These are phyloP conservation scores for Talaromyces sp. DNA, from an alignment of 2,329 filamentous ascomycete genomes.

Conservation along the genomic window DNA sequence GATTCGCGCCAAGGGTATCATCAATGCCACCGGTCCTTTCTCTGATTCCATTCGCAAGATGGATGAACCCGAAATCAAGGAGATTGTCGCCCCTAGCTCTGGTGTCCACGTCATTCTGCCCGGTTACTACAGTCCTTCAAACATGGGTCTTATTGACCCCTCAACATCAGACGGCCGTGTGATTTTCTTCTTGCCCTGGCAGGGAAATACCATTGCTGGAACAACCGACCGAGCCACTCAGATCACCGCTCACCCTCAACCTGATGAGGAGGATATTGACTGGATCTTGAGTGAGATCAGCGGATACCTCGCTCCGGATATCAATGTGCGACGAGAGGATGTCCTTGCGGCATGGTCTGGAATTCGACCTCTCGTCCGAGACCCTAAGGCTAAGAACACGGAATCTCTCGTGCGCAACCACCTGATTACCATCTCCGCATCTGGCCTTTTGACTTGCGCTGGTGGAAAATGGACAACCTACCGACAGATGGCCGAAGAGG, in stretches of 20 bases:
- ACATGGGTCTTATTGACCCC: conserved; percentile 86
- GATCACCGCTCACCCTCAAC: conserved; percentile 69
- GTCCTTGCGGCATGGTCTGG: conserved; percentile 89
- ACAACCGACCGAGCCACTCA: conserved; percentile 76
- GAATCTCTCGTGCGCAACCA: conserved; percentile 86
- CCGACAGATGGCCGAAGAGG: conserved; percentile 87
- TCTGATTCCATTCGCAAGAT: conserved; percentile 81
- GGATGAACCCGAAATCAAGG: conserved; percentile 67
- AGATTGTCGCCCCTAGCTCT: conserved; percentile 80
- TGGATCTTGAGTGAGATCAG: conserved; percentile 84
- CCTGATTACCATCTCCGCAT: conserved; percentile 72
- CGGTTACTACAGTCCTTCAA: conserved; percentile 77
- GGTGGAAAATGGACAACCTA: conserved; percentile 94
- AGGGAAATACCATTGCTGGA: conserved; percentile 86
- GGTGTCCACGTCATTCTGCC: conserved; percentile 84
- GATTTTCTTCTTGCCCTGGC: conserved; percentile 91
- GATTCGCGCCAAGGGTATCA: conserved; percentile 73
- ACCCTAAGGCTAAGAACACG: conserved; percentile 79
- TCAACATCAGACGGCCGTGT: conserved; percentile 83
- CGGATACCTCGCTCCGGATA: conserved; percentile 76
- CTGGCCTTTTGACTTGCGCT: conserved; percentile 77
- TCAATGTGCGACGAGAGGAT: conserved; percentile 78
- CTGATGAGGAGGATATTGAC: conserved; percentile 77
- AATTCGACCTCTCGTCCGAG: conserved; percentile 79
- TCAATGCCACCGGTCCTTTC: conserved; percentile 88